Conservation (phyloP, 345 rosid species). For the Hevea brasiliensis region DNA sequence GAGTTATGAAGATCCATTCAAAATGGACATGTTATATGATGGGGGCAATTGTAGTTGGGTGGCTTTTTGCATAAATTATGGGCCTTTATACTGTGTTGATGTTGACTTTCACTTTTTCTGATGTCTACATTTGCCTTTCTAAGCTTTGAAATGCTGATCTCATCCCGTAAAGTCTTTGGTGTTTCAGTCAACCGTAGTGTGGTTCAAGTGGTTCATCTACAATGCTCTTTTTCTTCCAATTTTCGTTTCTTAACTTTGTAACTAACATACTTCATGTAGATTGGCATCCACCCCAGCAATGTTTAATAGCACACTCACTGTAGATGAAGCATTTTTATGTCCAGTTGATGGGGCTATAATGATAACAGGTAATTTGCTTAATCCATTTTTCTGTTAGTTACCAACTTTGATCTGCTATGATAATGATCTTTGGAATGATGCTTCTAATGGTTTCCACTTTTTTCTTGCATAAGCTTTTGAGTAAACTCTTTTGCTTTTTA, state of each 20-base stretch:
- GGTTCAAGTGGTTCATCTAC: no score
- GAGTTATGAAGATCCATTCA: no score
- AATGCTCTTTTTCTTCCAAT: neutral
- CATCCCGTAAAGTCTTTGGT: neutral
- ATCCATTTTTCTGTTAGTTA: slow-evolving; percentile 11
- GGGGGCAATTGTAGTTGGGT: neutral
- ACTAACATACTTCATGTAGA: slow-evolving; percentile 36
- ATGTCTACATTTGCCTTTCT: no score
- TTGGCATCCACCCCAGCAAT: slow-evolving; percentile 99
- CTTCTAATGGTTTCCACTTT: slow-evolving; percentile 4
- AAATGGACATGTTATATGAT: neutral
- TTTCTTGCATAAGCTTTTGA: slow-evolving; percentile 10
- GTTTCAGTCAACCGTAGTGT: slow-evolving; percentile 2
- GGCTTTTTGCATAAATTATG: neutral
- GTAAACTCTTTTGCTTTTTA: neutral
- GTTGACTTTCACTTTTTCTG: neutral
- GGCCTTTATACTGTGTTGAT: neutral
- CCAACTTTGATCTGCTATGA: no score
- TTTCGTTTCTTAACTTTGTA: neutral
- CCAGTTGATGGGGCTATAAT: slow-evolving; percentile 97
- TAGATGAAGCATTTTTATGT: slow-evolving; percentile 62
- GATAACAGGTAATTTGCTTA: slow-evolving; percentile 70
- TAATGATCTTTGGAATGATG: slow-evolving; percentile 5
- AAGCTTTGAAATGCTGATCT: neutral
- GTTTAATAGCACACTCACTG: slow-evolving; percentile 90